Evolutionary conservation across 2,329 filamentous ascomycete species (phyloP).

Genomic region (Fusarium bulbicola): DNA sequence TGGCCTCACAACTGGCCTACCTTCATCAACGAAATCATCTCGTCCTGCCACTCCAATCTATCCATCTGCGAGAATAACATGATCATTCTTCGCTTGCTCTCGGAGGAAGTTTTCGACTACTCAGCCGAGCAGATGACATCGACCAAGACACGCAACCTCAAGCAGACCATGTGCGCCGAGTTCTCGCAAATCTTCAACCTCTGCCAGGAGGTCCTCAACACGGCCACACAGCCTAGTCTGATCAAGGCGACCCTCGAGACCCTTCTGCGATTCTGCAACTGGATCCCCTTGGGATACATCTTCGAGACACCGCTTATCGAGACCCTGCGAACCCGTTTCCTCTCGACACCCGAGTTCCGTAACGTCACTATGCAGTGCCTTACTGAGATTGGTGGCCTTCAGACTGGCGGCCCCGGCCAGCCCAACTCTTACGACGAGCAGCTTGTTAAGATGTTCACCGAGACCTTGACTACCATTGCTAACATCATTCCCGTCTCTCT

Average conservation of each 20-base stretch:
- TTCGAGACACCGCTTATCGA: conserved; percentile 98
- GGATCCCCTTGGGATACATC: conserved; percentile 98
- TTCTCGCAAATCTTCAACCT: conserved; percentile 99
- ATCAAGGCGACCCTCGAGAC: conserved; percentile 98
- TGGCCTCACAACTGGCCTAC: conserved; percentile 99
- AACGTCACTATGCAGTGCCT: conserved; percentile 97
- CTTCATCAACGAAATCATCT: conserved; percentile 99
- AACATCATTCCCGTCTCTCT: conserved; percentile 91
- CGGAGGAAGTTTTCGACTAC: conserved; percentile 98
- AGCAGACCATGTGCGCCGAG: conserved; percentile 98
- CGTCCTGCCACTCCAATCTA: conserved; percentile 92
- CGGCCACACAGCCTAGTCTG: conserved; percentile 85
- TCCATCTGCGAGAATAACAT: conserved; percentile 99
- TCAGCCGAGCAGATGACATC: conserved; percentile 99
- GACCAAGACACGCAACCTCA: conserved; percentile 92
- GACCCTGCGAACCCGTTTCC: conserved; percentile 89
- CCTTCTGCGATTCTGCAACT: conserved; percentile 94
- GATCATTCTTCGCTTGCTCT: conserved; percentile 93
- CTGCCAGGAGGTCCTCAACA: conserved; percentile 93
- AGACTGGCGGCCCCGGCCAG: conserved; percentile 77
- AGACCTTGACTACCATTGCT: conserved; percentile 90
- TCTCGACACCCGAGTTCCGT: conserved; percentile 93
- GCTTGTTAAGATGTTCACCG: conserved; percentile 97
- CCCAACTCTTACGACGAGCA: conserved; percentile 89
- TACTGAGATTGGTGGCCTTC: conserved; percentile 94